Evolutionary conservation across 139 green algal genomes (phyloP).

Genomic region (Coelastrella sp.): DNA sequence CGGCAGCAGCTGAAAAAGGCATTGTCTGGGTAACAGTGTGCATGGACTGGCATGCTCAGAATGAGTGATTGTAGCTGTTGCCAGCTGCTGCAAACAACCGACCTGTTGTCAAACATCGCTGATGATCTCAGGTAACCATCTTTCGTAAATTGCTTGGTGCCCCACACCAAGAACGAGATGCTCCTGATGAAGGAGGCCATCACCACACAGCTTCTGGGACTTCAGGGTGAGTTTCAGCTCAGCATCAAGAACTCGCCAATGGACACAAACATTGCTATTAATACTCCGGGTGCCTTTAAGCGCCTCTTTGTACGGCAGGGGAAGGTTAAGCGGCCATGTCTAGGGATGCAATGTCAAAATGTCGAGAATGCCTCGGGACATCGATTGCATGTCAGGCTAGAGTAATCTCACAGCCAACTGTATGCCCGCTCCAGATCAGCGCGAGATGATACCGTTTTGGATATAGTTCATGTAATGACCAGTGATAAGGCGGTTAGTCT

Average conservation of each 20-base stretch:
- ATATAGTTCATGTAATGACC: too few relatives aligned
- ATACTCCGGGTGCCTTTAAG: too few relatives aligned
- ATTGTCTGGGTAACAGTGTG: not conserved
- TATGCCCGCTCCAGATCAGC: too few relatives aligned
- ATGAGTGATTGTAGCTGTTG: not conserved
- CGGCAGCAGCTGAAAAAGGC: too few relatives aligned
- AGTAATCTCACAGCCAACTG: not conserved
- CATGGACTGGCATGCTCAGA: not conserved
- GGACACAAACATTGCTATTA: too few relatives aligned
- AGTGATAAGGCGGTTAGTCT: too few relatives aligned
- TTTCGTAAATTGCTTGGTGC: slow-evolving; percentile 64
- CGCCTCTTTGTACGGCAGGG: too few relatives aligned
- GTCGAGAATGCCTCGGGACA: not conserved
- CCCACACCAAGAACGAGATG: slow-evolving; percentile 61
- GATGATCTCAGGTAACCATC: slow-evolving; percentile 60
- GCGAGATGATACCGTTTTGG: too few relatives aligned
- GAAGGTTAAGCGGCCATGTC: too few relatives aligned
- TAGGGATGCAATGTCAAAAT: not conserved
- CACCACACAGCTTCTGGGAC: not conserved
- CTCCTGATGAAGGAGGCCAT: slow-evolving; percentile 45
- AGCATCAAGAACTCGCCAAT: not conserved
- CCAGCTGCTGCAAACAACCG: not conserved
- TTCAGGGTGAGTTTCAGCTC: not conserved
- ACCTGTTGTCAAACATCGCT: slow-evolving; percentile 64
- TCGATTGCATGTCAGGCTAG: not conserved